A percentile compares a stretch with the other conserved stretches of the same genome.
phyloP scores from a whole-genome alignment of 164 flowering plant species.

The grape (Vitis vinifera) region ASM3070453v1 NC_081805.1:1832501-1833000 shows the following conservation, averaged over 20 bases:
- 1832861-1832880: slow-evolving; percentile 79
- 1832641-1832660: slow-evolving; percentile 58
- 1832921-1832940: slow-evolving; percentile 87
- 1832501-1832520: slow-evolving; percentile 68
- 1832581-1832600: slow-evolving; percentile 86
- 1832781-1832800: slow-evolving; percentile 96
- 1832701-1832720: slow-evolving; percentile 72
- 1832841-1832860: slow-evolving; percentile 81
- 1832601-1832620: slow-evolving; percentile 64
- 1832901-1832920: slow-evolving; percentile 76
- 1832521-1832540: slow-evolving; percentile 52
- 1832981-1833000: slow-evolving; percentile 86
- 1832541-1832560: slow-evolving; percentile 78
- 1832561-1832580: slow-evolving; percentile 87
- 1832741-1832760: slow-evolving; percentile 74
- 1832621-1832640: slow-evolving; percentile 36
- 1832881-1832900: slow-evolving; percentile 69
- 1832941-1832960: slow-evolving; percentile 74
- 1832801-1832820: slow-evolving; percentile 72
- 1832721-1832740: slow-evolving; percentile 66
- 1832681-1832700: slow-evolving; percentile 78
- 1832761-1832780: slow-evolving; percentile 78
- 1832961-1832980: slow-evolving; percentile 66
- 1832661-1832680: slow-evolving; percentile 81
- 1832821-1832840: slow-evolving; percentile 61